A percentile compares a stretch with the other conserved stretches of the same genome.
phyloP scores from a whole-genome alignment of 257 asterid species.

The Przewalskia tangutica region DNA sequence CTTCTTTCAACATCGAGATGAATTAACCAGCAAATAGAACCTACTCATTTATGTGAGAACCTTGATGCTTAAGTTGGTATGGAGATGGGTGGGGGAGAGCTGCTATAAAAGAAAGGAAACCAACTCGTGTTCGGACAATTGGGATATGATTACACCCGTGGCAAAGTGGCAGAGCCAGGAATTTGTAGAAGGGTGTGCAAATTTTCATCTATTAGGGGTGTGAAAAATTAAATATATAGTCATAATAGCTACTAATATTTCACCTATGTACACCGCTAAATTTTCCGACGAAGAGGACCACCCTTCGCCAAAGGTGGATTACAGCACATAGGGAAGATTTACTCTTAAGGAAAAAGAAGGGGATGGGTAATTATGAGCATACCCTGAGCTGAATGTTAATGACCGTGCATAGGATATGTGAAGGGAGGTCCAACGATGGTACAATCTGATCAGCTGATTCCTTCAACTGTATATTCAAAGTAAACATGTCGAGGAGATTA shows the following conservation, averaged over 20 bases:
- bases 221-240: too few relatives aligned
- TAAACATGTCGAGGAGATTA: too few relatives aligned
- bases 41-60: not conserved
- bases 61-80: not conserved
- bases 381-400: conserved; percentile 43
- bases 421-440: conserved; percentile 42
- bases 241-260: too few relatives aligned
- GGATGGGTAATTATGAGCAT: conserved; percentile 11
- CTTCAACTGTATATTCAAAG: conserved; percentile 33
- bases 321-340: too few relatives aligned
- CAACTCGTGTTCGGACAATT: not conserved
- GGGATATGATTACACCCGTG: not conserved
- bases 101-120: not conserved
- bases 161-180: too few relatives aligned
- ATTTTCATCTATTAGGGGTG: too few relatives aligned
- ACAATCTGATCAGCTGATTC: conserved; percentile 58
- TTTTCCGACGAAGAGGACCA: too few relatives aligned
- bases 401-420: conserved; percentile 57
- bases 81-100: not conserved
- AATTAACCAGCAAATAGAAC: not conserved
- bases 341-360: not conserved
- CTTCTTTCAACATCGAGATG: not conserved
- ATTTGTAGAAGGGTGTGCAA: too few relatives aligned
- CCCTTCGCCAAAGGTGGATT: too few relatives aligned
- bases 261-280: too few relatives aligned